phyloP scores from a whole-genome alignment of 345 rosid species.

The Linum trigynum region DNA sequence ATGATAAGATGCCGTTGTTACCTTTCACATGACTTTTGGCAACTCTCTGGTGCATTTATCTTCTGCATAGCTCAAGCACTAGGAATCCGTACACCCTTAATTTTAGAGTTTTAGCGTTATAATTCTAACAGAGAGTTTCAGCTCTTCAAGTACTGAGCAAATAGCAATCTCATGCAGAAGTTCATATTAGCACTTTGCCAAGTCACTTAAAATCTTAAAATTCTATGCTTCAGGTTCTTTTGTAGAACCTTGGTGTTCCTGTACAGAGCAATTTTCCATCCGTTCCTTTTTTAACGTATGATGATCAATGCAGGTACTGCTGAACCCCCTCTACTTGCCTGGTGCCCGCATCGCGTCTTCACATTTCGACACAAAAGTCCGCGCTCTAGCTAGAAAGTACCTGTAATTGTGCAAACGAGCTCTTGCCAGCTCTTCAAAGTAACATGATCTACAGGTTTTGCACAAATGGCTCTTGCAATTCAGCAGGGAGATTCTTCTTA shows the following conservation, averaged over 20 bases:
- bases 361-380: constrained; percentile 89
- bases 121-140: no score
- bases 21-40: background rate
- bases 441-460: no score
- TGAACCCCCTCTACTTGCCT: constrained; percentile 82
- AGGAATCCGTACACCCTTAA: background rate
- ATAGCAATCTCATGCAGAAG: background rate
- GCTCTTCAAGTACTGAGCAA: no score
- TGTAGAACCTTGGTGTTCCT: background rate
- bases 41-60: background rate
- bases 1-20: background rate
- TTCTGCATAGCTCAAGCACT: background rate
- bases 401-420: constrained; percentile 20
- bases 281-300: background rate
- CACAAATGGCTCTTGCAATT: no score
- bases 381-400: constrained; percentile 89
- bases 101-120: background rate
- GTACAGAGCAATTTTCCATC: background rate
- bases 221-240: background rate
- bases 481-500: no score
- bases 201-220: background rate
- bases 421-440: no score
- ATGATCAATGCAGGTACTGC: constrained; percentile 56
- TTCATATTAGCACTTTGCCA: background rate
- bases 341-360: constrained; percentile 84